Evolutionary conservation across 2,329 filamentous ascomycete species (phyloP), one percentile per base, ranked within the genome.

Genomic region (Diplodia corticola): DNA sequence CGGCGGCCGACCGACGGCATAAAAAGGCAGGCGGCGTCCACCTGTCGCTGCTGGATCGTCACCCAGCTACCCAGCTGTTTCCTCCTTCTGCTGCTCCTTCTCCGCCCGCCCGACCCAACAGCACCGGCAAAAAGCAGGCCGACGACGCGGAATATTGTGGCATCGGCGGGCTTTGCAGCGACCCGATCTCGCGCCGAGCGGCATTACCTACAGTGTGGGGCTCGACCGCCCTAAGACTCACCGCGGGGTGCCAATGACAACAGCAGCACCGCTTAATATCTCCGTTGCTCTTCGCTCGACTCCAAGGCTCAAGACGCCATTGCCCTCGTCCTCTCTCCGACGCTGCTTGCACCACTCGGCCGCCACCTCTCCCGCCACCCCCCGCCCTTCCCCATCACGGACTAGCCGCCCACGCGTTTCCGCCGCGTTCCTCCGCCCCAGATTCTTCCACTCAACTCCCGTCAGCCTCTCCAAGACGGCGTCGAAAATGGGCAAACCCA

Each of bases 401-500:
- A 60, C 55, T 40, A 30, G 5, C 55, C 17, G 55, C 55, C 40
- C 57, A 40, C 57, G 26, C 57, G 35, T 26, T 61, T 35, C 57
- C 48, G 57, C 26, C 57, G 57, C 30, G 15, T 40, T 26, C 22
- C 26, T 12, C 57, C 46, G 10, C 12, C 37, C 22, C 37, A 30
- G 9, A 7, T 53, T 63, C 13, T 53, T 30, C 49, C 60, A 53
- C 48, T 9, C 48, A 1, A 63, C 30, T 22, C 12, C 20, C 20
- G 4, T n/a, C 26, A 61, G 3, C 28, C 17, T 15, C 44, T n/a
- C 10, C 10, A 6, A 9, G n/a, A 10, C 57, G 10, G 35, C 53
- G 17, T n/a, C 22, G 33, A 72, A 60, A 60, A 80, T 80, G 76
- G 69, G 67, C 26, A 86, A 82, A 71, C 83, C 85, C 46, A 88